Base-by-base conservation (phyloP, 495 filamentous ascomycete species). In the Copromyces sp. region DNA sequence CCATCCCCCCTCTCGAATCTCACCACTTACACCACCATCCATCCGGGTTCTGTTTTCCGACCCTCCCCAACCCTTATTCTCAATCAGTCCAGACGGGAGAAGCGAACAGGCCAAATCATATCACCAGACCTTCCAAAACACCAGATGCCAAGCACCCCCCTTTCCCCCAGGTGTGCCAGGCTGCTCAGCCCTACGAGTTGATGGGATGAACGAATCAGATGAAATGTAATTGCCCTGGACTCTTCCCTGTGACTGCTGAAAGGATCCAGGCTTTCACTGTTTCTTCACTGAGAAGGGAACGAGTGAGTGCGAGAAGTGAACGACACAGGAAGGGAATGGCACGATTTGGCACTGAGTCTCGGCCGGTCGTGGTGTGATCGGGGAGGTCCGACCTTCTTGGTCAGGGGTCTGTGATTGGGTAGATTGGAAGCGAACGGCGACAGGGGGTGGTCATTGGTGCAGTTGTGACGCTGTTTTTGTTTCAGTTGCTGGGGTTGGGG, bases 101-200 rank as follows among this genome's bases (percentile, higher is more conserved):
- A 70, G 39, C 72, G 39, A 71, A 29, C 11, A 37, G 14, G 7
- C 71, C 29, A 45, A 29, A 53, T 69, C 70, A 74, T 75, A 74
- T 73, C 75, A 77, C 70, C 37, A 38, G 20, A 9, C 38, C 40
- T 37, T 29, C 70, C 37, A 75, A 76, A 77, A 39, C 75, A 72
- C 20, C 74, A 75, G 75, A 77, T 75, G 40, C n/a, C 35, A 39
- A 39, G 20, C 42, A 1, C 14, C 65, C 47, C 72, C 73, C 59
- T 37, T 38, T n/a, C 32, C 38, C 71, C 20, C 47, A 59, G 35
- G 35, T 2, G 35, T 37, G 35, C 35, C 35, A 37, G 35, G 47
- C 53, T 35, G 3, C 53, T 35, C 53, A 61, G 53, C 53, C 53
- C 53, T 61, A 61, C 0, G 53, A 17, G 6, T 32, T 7, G 7